Evolutionary conservation across 768 basidiomycete genomes (phyloP), one percentile per base, ranked within the genome.

Genomic region (Sarcomyxa edulis): DNA sequence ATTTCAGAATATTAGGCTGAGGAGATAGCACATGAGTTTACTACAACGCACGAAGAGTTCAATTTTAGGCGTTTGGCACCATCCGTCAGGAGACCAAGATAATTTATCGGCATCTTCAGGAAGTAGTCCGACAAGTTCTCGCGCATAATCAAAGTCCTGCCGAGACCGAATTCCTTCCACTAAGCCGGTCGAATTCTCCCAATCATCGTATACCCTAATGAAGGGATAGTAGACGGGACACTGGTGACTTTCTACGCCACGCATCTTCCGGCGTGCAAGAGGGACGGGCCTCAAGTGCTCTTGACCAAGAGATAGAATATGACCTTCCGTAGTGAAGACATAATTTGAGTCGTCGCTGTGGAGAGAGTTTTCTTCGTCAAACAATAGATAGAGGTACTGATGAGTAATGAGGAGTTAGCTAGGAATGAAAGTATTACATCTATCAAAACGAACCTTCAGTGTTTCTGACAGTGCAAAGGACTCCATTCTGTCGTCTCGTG

Each of bases 301-400:
- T 26, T 50, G 57, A 1, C 76, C 78, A 14, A 96, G 71, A 8
- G 71, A 70, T 30, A 99, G 67, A 18, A 91, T 72, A 54, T 99
- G 96, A 0, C 95, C 96, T 59, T 98, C 96, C 1, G 96, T 99
- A 5, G 93, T 90, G 55, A 96, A 86, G 7, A 98, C 88, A 45
- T 82, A 86, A 56, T 92, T 87, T 0, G 86, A 85, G 54, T 88
- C 83, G 49, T 88, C 83, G 3, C 55, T 60, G 50, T 91, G 78
- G 18, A 93, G 52, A 1, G 70, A 69, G 47, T 90, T 89, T 6
- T 78, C 76, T 60, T 93, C 89, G 47, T 92, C 91, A 50, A 98
- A 97, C 25, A 96, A 68, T 27, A 97, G 72, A 60, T 81, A 98
- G 12, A 98, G 74, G 67, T 98, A 99, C 87, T 97, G 35, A 1